Conservation (phyloP, 305 asterid genomes). For the Coffea humblotiana region DNA sequence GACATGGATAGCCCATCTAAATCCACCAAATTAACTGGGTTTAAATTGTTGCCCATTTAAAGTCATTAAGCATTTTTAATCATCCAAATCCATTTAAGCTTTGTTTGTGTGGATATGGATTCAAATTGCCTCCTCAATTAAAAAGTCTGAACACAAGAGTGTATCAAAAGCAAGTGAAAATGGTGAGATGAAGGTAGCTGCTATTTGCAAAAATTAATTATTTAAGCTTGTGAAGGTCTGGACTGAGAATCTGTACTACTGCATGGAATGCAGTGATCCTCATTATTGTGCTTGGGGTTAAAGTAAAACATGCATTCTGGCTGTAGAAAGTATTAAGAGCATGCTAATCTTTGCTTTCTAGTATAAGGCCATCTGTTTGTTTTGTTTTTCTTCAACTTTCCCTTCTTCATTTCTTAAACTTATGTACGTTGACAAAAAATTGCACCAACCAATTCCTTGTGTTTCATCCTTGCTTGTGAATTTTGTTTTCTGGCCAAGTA, state of each 20-base stretch:
- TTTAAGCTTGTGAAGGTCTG: not conserved
- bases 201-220: not conserved
- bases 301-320: not conserved
- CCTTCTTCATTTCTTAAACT: not conserved
- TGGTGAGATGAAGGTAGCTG: not conserved
- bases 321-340: not conserved
- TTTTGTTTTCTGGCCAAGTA: not conserved
- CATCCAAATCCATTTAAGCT: no score
- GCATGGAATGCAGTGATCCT: not conserved
- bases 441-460: not conserved
- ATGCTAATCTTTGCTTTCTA: not conserved
- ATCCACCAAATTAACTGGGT: no score
- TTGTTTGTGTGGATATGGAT: no score
- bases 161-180: not conserved
- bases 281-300: not conserved
- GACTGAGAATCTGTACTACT: not conserved
- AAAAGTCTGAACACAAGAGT: no score
- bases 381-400: not conserved
- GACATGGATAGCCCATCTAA: no score
- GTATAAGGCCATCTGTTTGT: not conserved
- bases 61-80: no score
- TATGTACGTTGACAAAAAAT: not conserved
- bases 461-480: not conserved
- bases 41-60: no score
- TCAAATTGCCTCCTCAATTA: no score